These are phyloP conservation scores for Colletotrichum tanaceti DNA, from an alignment of 2,329 filamentous ascomycete genomes.

Conservation along the genomic window DNA sequence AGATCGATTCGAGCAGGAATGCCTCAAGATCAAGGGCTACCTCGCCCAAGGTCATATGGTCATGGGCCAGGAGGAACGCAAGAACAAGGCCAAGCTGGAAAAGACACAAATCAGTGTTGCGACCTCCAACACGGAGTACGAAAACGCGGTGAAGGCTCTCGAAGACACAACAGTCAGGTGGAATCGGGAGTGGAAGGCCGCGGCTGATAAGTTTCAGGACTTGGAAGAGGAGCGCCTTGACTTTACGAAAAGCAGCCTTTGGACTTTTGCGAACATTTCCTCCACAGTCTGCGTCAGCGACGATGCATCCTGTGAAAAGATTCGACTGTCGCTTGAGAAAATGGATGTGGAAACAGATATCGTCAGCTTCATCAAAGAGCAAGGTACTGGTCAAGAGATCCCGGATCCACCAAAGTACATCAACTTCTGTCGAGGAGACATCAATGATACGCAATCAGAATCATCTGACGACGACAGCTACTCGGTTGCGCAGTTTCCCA, in stretches of 20 bases:
- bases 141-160: conserved; percentile 88
- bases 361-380: conserved; percentile 84
- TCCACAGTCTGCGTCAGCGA: conserved; percentile 98
- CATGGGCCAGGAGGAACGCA: conserved; percentile 98
- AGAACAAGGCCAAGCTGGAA: conserved; percentile 98
- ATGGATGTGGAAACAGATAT: conserved; percentile 99
- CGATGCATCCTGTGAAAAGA: conserved; percentile 95
- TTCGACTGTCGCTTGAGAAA: conserved; percentile 89
- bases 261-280: conserved; percentile 97
- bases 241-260: conserved; percentile 96
- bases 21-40: conserved; percentile 97
- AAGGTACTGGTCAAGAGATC: conserved; percentile 95
- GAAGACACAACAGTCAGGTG: conserved; percentile 95
- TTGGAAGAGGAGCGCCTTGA: conserved; percentile 96
- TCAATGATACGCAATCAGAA: conserved; percentile 83
- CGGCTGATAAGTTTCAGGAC: conserved; percentile 99
- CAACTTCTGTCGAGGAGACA: conserved; percentile 95
- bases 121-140: conserved; percentile 91
- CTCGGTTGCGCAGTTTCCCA: conserved; percentile 94
- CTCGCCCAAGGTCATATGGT: conserved; percentile 99
- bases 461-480: conserved; percentile 88
- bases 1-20: conserved; percentile 97
- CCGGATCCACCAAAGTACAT: conserved; percentile 97
- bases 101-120: conserved; percentile 98
- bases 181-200: conserved; percentile 98